Evolutionary conservation across 352 stramenopile genomes (phyloP).

Genomic region (Pythium monospermum): DNA sequence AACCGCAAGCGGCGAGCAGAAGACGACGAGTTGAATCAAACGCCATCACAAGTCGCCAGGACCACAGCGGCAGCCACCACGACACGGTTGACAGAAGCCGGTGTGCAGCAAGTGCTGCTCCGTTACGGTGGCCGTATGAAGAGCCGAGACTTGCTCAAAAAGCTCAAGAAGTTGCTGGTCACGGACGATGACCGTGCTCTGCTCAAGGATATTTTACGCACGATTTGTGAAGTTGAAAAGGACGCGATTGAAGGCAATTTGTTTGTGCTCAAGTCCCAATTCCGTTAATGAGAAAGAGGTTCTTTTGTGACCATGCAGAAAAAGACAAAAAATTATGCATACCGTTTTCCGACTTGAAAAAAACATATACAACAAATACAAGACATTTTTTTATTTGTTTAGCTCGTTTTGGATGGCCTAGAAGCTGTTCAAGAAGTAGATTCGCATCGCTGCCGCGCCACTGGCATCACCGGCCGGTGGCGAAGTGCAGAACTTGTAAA

Average conservation of each 20-base stretch:
- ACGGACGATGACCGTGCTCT: constrained; percentile 78
- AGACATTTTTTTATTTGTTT: not conserved
- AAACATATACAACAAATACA: not conserved
- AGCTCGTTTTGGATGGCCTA: too few relatives aligned
- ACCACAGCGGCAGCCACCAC: constrained; percentile 35
- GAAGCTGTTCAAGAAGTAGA: constrained; percentile 3
- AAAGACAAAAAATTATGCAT: too few relatives aligned
- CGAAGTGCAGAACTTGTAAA: constrained; percentile 30
- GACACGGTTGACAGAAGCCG: constrained; percentile 72
- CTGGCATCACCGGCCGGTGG: not conserved
- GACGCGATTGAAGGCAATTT: constrained; percentile 78
- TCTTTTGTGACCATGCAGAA: too few relatives aligned
- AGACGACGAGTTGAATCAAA: constrained; percentile 34
- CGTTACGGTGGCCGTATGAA: constrained; percentile 80
- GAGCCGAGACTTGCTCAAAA: constrained; percentile 68
- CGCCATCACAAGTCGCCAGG: too few relatives aligned
- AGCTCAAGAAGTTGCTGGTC: constrained; percentile 77
- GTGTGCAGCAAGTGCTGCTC: constrained; percentile 80
- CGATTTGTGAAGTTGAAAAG: constrained; percentile 83
- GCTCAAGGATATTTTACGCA: constrained; percentile 84
- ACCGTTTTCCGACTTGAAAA: not conserved
- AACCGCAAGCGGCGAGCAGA: constrained; percentile 49
- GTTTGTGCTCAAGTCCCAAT: constrained; percentile 84
- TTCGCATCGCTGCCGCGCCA: not conserved
- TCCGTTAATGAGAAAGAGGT: constrained; percentile 79